A percentile compares a stretch with the other conserved stretches of the same genome.
These are phyloP conservation scores for Alternaria triticimaculans DNA, from an alignment of 2,329 filamentous ascomycete species.

Conservation along the genomic window DNA sequence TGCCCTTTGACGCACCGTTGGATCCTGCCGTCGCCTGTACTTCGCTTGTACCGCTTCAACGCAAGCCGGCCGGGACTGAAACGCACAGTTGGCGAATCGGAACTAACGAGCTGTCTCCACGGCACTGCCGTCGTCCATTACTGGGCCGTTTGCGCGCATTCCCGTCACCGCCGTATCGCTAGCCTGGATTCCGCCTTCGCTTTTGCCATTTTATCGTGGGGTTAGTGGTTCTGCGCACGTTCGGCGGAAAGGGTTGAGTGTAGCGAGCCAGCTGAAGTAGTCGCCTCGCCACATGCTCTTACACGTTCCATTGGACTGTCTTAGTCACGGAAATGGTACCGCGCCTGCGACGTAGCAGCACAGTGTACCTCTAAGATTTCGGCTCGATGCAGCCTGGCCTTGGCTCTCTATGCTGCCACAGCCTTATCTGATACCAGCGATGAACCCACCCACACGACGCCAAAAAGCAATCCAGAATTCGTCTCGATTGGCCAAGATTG, in stretches of 20 bases:
- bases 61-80: slow-evolving; percentile 4
- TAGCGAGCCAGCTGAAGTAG: slow-evolving; percentile 8
- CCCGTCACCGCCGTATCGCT: background rate
- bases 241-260: slow-evolving; percentile 11
- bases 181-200: background rate
- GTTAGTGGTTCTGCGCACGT: slow-evolving; percentile 2
- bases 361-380: slow-evolving; percentile 1
- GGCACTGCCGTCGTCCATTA: slow-evolving; percentile 3
- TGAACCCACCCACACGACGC: slow-evolving; percentile 2
- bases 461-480: background rate
- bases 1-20: slow-evolving; percentile 6
- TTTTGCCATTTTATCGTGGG: slow-evolving; percentile 1
- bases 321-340: background rate
- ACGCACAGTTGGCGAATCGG: slow-evolving; percentile 3
- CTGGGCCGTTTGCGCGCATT: slow-evolving; percentile 1
- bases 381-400: slow-evolving; percentile 11
- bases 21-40: background rate
- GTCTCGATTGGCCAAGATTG: background rate
- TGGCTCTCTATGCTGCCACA: slow-evolving; percentile 8
- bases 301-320: slow-evolving; percentile 1
- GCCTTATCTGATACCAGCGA: slow-evolving; percentile 17
- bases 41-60: slow-evolving; percentile 2
- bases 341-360: background rate
- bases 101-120: background rate
- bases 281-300: background rate